Evolutionary conservation across 495 filamentous ascomycete species (phyloP).

Genomic region (Penicillium taxi): DNA sequence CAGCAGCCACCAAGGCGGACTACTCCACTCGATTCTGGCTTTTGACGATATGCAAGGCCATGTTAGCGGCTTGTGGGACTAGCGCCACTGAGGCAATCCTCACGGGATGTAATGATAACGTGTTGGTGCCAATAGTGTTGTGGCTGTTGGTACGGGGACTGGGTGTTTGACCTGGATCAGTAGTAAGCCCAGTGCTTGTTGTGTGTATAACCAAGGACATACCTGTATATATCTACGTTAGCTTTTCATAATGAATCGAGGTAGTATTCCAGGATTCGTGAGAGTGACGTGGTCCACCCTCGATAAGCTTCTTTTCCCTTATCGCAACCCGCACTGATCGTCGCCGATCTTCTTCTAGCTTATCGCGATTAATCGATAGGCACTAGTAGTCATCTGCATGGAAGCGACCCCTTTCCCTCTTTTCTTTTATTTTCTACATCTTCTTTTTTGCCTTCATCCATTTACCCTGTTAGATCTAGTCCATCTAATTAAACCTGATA

Average conservation of each 20-base stretch:
- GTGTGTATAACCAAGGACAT: neutral
- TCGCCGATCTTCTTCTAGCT: slow-evolving; percentile 20
- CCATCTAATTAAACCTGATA: slow-evolving; percentile 1
- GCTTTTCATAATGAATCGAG: neutral
- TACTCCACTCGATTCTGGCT: slow-evolving; percentile 26
- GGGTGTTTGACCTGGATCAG: slow-evolving; percentile 45
- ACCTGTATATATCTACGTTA: neutral
- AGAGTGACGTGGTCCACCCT: too few relatives aligned
- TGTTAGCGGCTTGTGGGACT: slow-evolving; percentile 65
- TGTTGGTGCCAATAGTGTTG: slow-evolving; percentile 88
- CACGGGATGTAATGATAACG: slow-evolving; percentile 98
- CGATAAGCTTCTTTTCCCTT: too few relatives aligned
- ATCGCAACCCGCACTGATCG: too few relatives aligned
- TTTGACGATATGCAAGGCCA: slow-evolving; percentile 47
- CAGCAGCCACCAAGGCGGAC: slow-evolving; percentile 6
- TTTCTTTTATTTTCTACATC: neutral
- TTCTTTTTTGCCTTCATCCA: neutral
- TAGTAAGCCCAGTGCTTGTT: neutral
- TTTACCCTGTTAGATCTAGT: neutral
- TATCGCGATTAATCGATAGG: slow-evolving; percentile 11
- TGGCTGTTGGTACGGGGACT: slow-evolving; percentile 84
- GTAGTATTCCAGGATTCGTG: too few relatives aligned
- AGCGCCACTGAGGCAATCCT: slow-evolving; percentile 92
- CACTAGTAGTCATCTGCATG: slow-evolving; percentile 10
- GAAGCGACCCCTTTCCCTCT: slow-evolving; percentile 2